Conservation (phyloP, 164 flowering plant species). For the Saururus chinensis region DNA sequence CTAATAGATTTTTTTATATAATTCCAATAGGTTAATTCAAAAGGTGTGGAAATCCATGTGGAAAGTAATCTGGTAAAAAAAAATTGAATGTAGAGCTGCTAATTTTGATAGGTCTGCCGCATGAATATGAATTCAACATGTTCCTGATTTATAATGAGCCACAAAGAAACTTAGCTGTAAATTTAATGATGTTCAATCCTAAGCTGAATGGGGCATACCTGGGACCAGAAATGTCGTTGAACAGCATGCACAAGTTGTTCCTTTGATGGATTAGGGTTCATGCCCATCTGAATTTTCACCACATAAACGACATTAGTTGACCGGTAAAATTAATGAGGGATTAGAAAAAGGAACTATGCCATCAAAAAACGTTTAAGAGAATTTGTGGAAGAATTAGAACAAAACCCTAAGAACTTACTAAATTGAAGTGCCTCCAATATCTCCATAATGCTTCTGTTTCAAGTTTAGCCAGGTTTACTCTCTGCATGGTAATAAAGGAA, state of each 20-base stretch:
- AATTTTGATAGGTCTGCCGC: too few relatives aligned
- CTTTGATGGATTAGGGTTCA: conserved; percentile 39
- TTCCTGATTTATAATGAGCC: not conserved
- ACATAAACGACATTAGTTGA: not conserved
- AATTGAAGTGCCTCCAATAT: conserved; percentile 58
- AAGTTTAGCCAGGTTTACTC: conserved; percentile 56
- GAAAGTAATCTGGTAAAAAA: too few relatives aligned
- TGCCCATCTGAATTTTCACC: conserved; percentile 24
- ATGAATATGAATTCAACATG: too few relatives aligned
- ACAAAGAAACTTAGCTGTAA: not conserved
- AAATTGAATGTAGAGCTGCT: too few relatives aligned
- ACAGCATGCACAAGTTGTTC: conserved; percentile 57
- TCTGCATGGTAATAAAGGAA: conserved; percentile 26
- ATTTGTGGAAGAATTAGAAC: not conserved
- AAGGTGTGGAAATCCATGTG: too few relatives aligned
- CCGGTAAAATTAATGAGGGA: not conserved
- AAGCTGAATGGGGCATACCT: conserved; percentile 25
- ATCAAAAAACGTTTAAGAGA: not conserved
- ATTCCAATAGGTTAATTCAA: too few relatives aligned
- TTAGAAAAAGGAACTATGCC: too few relatives aligned
- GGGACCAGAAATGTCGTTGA: conserved; percentile 59
- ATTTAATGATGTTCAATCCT: not conserved
- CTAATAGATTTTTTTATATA: too few relatives aligned
- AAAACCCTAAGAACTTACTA: conserved; percentile 33
- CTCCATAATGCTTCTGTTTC: conserved; percentile 65